These are phyloP conservation scores for Fomitopsis schrenkii DNA, from an alignment of 1,284 basidiomycete genomes.

Conservation along the genomic window DNA sequence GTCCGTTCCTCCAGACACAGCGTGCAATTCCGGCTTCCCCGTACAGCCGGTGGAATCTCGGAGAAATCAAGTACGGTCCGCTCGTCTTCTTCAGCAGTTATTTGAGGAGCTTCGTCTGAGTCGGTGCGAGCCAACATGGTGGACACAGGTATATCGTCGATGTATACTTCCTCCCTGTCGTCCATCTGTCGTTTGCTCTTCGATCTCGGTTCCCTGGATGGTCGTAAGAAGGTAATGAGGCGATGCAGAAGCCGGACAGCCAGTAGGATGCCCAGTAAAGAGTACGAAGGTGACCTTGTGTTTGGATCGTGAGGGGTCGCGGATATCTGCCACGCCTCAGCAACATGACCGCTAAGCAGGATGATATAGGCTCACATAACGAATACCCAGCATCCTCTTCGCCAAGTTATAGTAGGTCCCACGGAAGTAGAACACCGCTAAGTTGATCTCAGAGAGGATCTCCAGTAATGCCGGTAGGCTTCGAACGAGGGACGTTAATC, in stretches of 20 bases:
- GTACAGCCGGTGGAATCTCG: conserved; percentile 43
- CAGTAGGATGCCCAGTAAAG: conserved; percentile 77
- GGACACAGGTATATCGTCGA: conserved; percentile 64
- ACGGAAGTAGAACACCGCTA: conserved; percentile 78
- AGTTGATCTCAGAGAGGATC: conserved; percentile 66
- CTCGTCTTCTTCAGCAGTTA: conserved; percentile 64
- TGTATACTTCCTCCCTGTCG: conserved; percentile 46
- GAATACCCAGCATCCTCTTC: conserved; percentile 68
- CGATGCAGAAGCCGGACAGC: conserved; percentile 68
- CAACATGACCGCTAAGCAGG: background rate
- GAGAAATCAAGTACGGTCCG: conserved; percentile 60
- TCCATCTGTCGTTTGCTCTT: conserved; percentile 30
- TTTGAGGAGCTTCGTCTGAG: conserved; percentile 46
- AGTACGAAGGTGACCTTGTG: conserved; percentile 76
- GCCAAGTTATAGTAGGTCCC: conserved; percentile 77
- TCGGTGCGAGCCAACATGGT: conserved; percentile 50
- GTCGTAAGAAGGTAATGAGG: conserved; percentile 41
- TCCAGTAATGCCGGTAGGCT: conserved; percentile 47
- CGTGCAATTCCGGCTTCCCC: conserved; percentile 75
- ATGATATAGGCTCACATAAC: conserved; percentile 52
- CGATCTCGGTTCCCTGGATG: conserved; percentile 12
- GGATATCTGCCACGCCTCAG: conserved; percentile 54
- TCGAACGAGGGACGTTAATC: conserved; percentile 36
- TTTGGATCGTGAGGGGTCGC: conserved; percentile 68
- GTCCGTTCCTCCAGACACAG: conserved; percentile 83